A percentile compares a stretch with the other conserved stretches of the same genome.
These are phyloP conservation scores for Rhizophlyctis rosea DNA, from an alignment of 192 early-diverging fungal species.

Conservation along the genomic window DNA sequence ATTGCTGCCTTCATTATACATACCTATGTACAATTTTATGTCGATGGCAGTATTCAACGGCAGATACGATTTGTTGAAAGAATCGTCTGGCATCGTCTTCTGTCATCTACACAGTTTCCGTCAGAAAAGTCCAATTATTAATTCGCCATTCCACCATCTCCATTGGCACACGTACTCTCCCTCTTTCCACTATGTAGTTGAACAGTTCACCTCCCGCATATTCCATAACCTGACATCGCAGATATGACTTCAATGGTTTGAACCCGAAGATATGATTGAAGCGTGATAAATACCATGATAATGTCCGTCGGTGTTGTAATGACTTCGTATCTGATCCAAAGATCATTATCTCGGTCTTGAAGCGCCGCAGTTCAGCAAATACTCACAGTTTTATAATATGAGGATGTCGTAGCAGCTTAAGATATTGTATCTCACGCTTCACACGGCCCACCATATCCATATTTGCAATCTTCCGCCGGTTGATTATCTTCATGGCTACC, in stretches of 20 bases:
- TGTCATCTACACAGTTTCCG: constrained; percentile 37
- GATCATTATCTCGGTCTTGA: too few relatives aligned
- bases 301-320: constrained; percentile 95
- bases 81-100: constrained; percentile 52
- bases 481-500: constrained; percentile 96
- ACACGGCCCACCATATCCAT: constrained; percentile 95
- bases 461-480: constrained; percentile 85
- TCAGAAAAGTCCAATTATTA: too few relatives aligned
- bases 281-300: constrained; percentile 78
- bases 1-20: too few relatives aligned
- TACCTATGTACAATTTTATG: constrained; percentile 55
- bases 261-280: not conserved
- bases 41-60: constrained; percentile 58
- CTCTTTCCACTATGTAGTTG: constrained; percentile 89
- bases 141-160: too few relatives aligned
- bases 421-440: constrained; percentile 96
- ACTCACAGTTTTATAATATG: constrained; percentile 96
- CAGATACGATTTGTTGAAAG: constrained; percentile 57
- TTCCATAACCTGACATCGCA: constrained; percentile 69
- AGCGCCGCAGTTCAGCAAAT: too few relatives aligned
- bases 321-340: constrained; percentile 78
- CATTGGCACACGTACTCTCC: constrained; percentile 42
- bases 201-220: constrained; percentile 93
- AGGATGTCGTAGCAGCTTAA: constrained; percentile 90
- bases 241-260: not conserved